Base-by-base conservation (phyloP, 306 rosid genomes). In the Inga laurina region DNA sequence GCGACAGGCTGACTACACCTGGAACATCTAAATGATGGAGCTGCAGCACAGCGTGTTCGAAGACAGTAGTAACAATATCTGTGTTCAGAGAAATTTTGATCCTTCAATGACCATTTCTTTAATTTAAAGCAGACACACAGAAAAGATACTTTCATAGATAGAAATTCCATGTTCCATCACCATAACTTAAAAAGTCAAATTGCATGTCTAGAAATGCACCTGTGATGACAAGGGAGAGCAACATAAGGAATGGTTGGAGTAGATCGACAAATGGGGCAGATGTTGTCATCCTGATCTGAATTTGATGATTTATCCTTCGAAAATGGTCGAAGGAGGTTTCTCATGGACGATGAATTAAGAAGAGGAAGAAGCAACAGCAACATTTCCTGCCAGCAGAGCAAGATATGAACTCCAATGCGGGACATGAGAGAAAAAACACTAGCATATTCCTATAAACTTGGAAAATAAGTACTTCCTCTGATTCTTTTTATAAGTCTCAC, bases 51-150 rank as follows among this genome's bases (percentile, higher is more conserved):
- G 65, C 98, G 86, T 43, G 99, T 97, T 82, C 98, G 84, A 61
- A 97, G 95, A 93, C 99, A 97, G 82, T 97, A 96, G 82, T 97
- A 97, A 84, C 99, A 97, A 85, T 91, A 94, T 90, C 99, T 97
- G 92, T 80, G 77, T 77, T 22, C 57, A 72, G 54, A 34, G 6
- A 72, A 82, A 34, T 16, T 35, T 19, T 35, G 72, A 14, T 52
- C 64, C 75, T 61, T 61, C 39, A 22, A 11, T 49, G 65, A 9
- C n/a, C 34, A 5, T 43, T 62, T 62, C 27, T 61, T 37, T 15
- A 80, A n/a, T 76, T 74, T 56, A 71, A 81, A 88, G 52, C 77
- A 18, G 71, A 10, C 49, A 51, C 35, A 39, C 51, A 74, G 52
- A 24, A 69, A 82, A 61, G 44, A 61, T 18, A 34, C 18, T 56